These are phyloP conservation scores for Platanthera zijinensis DNA, from an alignment of 106 monocot genomes.

Conservation along the genomic window DNA sequence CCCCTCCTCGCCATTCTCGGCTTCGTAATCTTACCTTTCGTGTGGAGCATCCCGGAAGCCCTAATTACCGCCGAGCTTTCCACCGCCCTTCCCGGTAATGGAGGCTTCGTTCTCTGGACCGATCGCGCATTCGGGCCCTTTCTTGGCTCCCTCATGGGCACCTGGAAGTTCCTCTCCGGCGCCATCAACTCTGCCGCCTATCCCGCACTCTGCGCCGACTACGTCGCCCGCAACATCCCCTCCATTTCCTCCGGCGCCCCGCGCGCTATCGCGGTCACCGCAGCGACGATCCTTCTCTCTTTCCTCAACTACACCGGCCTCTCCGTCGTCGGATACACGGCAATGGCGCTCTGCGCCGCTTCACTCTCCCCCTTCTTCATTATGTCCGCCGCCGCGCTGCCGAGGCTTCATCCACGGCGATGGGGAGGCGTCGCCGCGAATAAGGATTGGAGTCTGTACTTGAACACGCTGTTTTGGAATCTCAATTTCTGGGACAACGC, in stretches of 20 bases:
- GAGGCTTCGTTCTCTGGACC: constrained; percentile 80
- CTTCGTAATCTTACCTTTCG: constrained; percentile 73
- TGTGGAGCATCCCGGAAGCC: constrained; percentile 77
- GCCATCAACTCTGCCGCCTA: constrained; percentile 75
- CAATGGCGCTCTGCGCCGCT: constrained; percentile 38
- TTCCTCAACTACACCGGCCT: constrained; percentile 69
- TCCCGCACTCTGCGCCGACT: constrained; percentile 69
- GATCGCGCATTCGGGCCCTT: constrained; percentile 69
- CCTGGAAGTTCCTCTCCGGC: constrained; percentile 79
- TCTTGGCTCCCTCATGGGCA: constrained; percentile 57
- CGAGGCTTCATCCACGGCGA: constrained; percentile 29
- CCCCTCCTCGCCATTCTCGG: constrained; percentile 63
- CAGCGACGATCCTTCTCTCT: constrained; percentile 38
- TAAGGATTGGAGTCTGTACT: constrained; percentile 63
- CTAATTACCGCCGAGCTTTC: constrained; percentile 81
- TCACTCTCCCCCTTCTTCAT: constrained; percentile 56
- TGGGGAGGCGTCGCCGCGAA: constrained; percentile 32
- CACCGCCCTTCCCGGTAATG: constrained; percentile 74
- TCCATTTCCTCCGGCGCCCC: constrained; percentile 19
- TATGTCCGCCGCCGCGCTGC: constrained; percentile 40
- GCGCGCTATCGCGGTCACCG: constrained; percentile 17
- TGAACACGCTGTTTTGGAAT: constrained; percentile 89
- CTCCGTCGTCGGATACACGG: constrained; percentile 55
- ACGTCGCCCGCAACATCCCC: constrained; percentile 41
- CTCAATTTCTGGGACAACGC: constrained; percentile 84